phyloP scores from a whole-genome alignment of 2,329 filamentous ascomycete genomes.

The Colletotrichum musae region DNA sequence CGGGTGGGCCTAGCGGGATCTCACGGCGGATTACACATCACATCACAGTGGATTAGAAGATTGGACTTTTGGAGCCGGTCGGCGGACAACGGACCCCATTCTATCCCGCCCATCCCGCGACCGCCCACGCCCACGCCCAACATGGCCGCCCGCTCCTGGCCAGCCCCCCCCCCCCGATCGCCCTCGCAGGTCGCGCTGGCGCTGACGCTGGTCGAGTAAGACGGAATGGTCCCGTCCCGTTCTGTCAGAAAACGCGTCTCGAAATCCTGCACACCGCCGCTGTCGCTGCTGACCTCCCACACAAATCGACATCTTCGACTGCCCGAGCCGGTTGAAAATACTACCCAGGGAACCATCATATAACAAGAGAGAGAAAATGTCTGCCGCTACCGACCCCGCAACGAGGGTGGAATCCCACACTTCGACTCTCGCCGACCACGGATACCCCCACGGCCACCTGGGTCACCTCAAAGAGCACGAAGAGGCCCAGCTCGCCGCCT shows the following conservation, averaged over 20 bases:
- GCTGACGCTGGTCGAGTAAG: constrained; percentile 27
- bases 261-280: not conserved
- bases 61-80: not conserved
- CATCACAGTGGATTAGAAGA: not conserved
- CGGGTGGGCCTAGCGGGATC: constrained; percentile 14
- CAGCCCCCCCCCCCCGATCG: constrained; percentile 16
- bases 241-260: constrained; percentile 5
- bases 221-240: not conserved
- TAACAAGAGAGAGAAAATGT: not conserved
- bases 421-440: constrained; percentile 52
- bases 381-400: constrained; percentile 31
- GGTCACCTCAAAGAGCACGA: constrained; percentile 82
- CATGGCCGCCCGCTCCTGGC: constrained; percentile 22
- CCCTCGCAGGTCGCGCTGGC: constrained; percentile 12
- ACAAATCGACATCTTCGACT: not conserved
- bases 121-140: constrained; percentile 7
- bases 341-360: not conserved
- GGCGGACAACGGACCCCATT: constrained; percentile 17
- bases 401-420: constrained; percentile 32
- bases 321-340: not conserved
- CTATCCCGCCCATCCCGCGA: constrained; percentile 23
- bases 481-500: constrained; percentile 75
- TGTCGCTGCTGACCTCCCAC: not conserved
- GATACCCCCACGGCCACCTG: constrained; percentile 84
- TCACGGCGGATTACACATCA: constrained; percentile 35